phyloP scores from a whole-genome alignment of 306 rosid species.

The Dryas octopetala region DNA sequence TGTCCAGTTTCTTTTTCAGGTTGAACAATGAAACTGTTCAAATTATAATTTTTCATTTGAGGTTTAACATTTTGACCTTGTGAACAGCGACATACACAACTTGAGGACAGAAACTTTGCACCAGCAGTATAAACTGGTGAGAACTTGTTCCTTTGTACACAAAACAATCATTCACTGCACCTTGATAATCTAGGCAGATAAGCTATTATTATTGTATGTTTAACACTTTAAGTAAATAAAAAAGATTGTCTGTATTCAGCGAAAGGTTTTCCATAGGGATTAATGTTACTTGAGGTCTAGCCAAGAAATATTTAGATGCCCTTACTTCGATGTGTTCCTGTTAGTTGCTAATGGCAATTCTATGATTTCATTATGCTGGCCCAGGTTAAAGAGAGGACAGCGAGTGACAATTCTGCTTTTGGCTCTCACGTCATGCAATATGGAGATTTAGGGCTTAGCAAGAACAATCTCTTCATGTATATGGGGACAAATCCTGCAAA shows the following conservation, averaged over 20 bases:
- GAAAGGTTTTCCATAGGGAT: background rate
- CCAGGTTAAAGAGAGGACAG: conserved; percentile 83
- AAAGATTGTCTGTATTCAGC: background rate
- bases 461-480: conserved; percentile 45
- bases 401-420: conserved; percentile 46
- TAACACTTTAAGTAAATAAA: background rate
- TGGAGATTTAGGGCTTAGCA: conserved; percentile 61
- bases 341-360: conserved; percentile 3
- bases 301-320: background rate
- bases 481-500: conserved; percentile 93
- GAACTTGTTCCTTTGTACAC: conserved; percentile 23
- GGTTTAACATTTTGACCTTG: conserved; percentile 23
- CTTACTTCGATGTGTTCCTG: background rate
- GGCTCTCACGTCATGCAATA: conserved; percentile 99
- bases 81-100: conserved; percentile 80
- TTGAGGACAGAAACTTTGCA: conserved; percentile 72
- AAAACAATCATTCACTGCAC: background rate
- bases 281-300: background rate
- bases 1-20: background rate
- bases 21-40: background rate
- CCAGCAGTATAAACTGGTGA: conserved; percentile 86
- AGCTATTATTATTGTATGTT: background rate
- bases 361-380: conserved; percentile 12
- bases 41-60: background rate
- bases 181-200: background rate